Conservation (phyloP, 345 rosid genomes). For the Clarkia xantiana region DNA sequence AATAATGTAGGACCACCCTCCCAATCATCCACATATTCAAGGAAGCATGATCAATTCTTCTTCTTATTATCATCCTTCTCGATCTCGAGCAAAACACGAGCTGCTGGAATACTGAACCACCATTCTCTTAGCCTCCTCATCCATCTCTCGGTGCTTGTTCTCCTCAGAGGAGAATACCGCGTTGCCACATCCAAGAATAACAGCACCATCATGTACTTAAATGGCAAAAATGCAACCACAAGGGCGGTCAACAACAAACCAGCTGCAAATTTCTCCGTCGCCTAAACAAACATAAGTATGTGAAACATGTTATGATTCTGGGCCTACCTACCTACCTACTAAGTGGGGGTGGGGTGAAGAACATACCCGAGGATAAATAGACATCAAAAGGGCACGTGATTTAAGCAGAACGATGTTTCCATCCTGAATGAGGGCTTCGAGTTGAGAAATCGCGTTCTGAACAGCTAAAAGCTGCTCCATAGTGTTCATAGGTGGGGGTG, state of each 20-base stretch:
- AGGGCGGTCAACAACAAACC: conserved; percentile 35
- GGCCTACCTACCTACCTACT: no score
- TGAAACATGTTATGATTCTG: no score
- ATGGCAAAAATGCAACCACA: conserved; percentile 38
- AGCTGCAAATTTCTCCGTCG: conserved; percentile 59
- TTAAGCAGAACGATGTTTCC: conserved; percentile 76
- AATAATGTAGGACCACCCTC: no score
- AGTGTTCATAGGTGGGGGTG: conserved; percentile 85
- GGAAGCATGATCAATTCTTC: conserved; percentile 24
- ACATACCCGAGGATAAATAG: conserved; percentile 66
- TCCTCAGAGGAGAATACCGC: conserved; percentile 62
- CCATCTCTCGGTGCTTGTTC: conserved; percentile 55
- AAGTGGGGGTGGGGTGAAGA: no score
- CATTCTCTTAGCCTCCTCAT: conserved; percentile 80
- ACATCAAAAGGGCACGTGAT: conserved; percentile 59
- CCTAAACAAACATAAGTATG: conserved; percentile 15
- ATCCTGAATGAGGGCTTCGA: conserved; percentile 67
- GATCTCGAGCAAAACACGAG: conserved; percentile 62
- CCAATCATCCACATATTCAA: no score
- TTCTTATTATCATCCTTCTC: conserved; percentile 65
- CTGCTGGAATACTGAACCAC: conserved; percentile 98
- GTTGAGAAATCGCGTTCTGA: conserved; percentile 67
- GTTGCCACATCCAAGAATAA: conserved; percentile 60
- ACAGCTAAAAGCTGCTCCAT: conserved; percentile 96
- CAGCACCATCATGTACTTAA: conserved; percentile 38